Conservation (phyloP, 768 basidiomycete genomes). For the Boletus eberwhitei region DNA sequence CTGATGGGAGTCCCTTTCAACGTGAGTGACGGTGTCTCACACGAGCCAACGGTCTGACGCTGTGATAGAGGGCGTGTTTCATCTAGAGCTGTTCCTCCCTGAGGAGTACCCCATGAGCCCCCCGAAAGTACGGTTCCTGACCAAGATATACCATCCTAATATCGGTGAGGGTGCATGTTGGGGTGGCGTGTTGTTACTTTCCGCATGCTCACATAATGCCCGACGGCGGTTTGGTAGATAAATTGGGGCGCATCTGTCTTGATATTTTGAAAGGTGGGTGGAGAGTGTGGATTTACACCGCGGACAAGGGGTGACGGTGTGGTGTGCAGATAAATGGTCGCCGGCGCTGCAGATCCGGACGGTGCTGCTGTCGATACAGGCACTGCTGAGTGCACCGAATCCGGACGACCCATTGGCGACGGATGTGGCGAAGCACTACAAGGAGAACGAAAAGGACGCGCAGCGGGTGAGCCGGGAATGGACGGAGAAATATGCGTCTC, state of each 20-base stretch:
- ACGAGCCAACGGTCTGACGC: conserved; percentile 4
- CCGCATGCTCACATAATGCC: conserved; percentile 23
- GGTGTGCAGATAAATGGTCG: conserved; percentile 88
- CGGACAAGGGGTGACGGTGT: neutral
- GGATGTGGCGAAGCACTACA: conserved; percentile 97
- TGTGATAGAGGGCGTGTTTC: conserved; percentile 81
- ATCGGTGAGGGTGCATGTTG: conserved; percentile 72
- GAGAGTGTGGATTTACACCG: neutral
- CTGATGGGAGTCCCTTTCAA: conserved; percentile 89
- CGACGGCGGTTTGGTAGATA: conserved; percentile 55
- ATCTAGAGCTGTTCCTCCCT: conserved; percentile 95
- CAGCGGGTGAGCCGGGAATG: conserved; percentile 91
- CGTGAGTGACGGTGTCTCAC: conserved; percentile 43
- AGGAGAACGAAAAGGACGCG: conserved; percentile 93
- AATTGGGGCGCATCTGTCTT: conserved; percentile 96
- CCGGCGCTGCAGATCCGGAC: conserved; percentile 98
- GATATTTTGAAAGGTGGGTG: conserved; percentile 91
- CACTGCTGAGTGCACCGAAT: conserved; percentile 93
- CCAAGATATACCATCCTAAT: conserved; percentile 99
- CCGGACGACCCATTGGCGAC: conserved; percentile 94
- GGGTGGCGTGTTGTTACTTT: conserved; percentile 12
- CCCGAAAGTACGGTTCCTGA: conserved; percentile 95
- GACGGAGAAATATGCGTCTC: conserved; percentile 82
- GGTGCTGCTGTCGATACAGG: conserved; percentile 94
- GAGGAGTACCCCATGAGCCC: conserved; percentile 99